Evolutionary conservation across 495 filamentous ascomycete genomes (phyloP).

Genomic region (Xylaria longipes): DNA sequence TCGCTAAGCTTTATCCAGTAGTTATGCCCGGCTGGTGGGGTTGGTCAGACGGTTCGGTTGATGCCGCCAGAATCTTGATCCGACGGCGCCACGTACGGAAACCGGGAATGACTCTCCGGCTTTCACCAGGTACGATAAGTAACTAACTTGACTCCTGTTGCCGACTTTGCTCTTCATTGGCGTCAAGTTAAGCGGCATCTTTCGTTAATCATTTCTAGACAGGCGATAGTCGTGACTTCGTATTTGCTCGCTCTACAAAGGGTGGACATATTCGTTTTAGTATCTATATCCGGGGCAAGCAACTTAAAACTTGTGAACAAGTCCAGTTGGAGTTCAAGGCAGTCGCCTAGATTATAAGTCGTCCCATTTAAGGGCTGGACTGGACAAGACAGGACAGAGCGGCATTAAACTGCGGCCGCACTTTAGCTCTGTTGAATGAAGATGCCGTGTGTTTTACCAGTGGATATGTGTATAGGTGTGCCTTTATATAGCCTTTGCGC

Average conservation of each 20-base stretch:
- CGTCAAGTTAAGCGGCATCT: neutral
- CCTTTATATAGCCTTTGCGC: neutral
- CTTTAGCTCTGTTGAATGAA: neutral
- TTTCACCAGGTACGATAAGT: neutral
- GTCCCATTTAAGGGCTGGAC: neutral
- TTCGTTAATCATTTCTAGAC: neutral
- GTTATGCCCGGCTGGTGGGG: neutral
- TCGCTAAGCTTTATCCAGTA: neutral
- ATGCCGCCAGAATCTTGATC: neutral
- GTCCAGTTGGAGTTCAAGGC: neutral
- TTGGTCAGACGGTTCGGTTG: neutral
- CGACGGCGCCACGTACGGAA: too few relatives aligned
- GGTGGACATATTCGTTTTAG: constrained; percentile 1
- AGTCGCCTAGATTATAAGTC: neutral
- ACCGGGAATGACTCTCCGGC: neutral
- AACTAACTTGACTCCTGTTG: neutral
- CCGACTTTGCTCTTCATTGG: neutral
- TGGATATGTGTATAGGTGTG: neutral
- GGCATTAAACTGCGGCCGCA: neutral
- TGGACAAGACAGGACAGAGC: too few relatives aligned
- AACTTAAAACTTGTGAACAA: neutral
- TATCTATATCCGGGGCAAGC: neutral
- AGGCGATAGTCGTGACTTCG: neutral
- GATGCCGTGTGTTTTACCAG: too few relatives aligned
- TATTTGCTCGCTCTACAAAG: neutral